phyloP scores from a whole-genome alignment of 176 grass and related monocot species.

The Oryza punctata region DNA sequence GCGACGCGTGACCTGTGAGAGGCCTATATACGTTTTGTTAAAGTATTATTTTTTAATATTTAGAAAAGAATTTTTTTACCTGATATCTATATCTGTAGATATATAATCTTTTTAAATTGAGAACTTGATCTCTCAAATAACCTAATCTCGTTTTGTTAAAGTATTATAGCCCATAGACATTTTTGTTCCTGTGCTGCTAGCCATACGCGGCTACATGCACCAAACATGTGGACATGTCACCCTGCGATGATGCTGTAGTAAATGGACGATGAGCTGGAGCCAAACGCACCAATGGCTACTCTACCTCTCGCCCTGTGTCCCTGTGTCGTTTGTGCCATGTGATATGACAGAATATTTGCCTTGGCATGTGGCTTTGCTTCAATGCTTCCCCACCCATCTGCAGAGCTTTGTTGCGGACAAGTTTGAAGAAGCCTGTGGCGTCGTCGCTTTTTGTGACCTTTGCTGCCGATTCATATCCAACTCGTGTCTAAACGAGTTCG shows the following conservation, averaged over 20 bases:
- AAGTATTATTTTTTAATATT: too few relatives aligned
- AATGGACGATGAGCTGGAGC: conserved; percentile 55
- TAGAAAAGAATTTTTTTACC: too few relatives aligned
- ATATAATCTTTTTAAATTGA: too few relatives aligned
- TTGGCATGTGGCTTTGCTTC: conserved; percentile 40
- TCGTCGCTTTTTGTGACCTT: not conserved
- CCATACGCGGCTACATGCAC: not conserved
- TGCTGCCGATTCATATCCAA: not conserved
- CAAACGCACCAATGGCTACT: conserved; percentile 7
- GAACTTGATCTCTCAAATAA: too few relatives aligned
- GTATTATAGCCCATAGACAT: not conserved
- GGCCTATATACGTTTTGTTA: not conserved
- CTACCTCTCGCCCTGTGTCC: not conserved
- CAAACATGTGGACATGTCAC: conserved; percentile 22
- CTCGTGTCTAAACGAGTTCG: not conserved
- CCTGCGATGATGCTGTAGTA: not conserved
- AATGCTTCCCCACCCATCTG: not conserved
- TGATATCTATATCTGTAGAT: too few relatives aligned
- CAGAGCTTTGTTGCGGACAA: conserved; percentile 27
- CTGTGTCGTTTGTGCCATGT: conserved; percentile 9
- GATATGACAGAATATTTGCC: conserved; percentile 48
- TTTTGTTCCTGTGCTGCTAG: not conserved
- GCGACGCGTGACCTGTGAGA: not conserved
- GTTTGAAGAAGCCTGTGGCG: conserved; percentile 3
- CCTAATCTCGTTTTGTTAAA: not conserved